phyloP scores from a whole-genome alignment of 306 rosid genomes.

The Senna siamea region DNA sequence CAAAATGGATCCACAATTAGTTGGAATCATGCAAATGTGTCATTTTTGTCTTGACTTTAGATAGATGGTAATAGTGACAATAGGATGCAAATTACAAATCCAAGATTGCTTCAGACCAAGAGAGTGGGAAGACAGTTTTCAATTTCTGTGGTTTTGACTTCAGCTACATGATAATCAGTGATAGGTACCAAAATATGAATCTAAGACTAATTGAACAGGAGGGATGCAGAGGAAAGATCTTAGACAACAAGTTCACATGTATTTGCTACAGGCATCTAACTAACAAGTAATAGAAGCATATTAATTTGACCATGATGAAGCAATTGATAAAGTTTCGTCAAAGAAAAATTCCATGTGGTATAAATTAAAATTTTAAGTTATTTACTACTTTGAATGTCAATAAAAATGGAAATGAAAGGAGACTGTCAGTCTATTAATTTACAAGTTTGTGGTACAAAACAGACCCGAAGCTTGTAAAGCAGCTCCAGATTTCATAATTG shows the following conservation, averaged over 20 bases:
- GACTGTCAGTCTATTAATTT: not conserved
- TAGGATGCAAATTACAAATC: not conserved
- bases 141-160: not conserved
- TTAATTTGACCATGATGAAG: slow-evolving; percentile 8
- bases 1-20: not conserved
- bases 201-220: not conserved
- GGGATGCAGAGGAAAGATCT: not conserved
- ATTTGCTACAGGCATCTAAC: slow-evolving; percentile 1
- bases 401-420: not conserved
- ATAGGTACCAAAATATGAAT: slow-evolving; percentile 19
- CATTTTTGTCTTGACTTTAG: slow-evolving; percentile 13
- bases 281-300: slow-evolving; percentile 6
- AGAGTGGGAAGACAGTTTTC: not conserved
- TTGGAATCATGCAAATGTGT: not conserved
- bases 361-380: not conserved
- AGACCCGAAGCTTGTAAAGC: slow-evolving; percentile 88
- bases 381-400: not conserved
- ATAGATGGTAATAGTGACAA: slow-evolving; percentile 2
- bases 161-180: slow-evolving; percentile 1
- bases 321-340: not conserved
- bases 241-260: not conserved
- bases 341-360: not conserved
- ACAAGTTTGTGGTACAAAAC: slow-evolving; percentile 30
- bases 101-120: slow-evolving; percentile 7
- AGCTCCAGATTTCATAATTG: slow-evolving; percentile 76